A percentile compares a stretch with the other conserved stretches of the same genome.
phyloP scores from a whole-genome alignment of 179 eudicot species.

The Spergularia azorica region DNA sequence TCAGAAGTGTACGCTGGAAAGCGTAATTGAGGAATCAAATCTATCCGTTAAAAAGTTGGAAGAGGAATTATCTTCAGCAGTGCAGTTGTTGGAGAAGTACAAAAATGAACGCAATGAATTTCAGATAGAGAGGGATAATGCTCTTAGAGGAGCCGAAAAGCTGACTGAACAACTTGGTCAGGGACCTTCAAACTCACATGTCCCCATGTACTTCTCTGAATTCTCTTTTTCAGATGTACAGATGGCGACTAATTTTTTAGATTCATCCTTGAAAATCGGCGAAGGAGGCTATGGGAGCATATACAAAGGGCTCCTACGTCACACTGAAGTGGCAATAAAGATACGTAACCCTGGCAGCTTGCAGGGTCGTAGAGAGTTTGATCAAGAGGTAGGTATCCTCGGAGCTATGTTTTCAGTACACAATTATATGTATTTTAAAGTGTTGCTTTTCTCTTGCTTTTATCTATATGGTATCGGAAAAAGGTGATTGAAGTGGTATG shows the following conservation, averaged over 20 bases:
- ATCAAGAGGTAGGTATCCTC: conserved; percentile 66
- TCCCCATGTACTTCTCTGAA: conserved; percentile 46
- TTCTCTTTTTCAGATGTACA: conserved; percentile 58
- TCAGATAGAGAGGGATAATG: conserved; percentile 53
- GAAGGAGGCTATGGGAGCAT: conserved; percentile 79
- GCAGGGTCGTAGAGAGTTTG: conserved; percentile 69
- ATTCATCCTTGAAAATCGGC: conserved; percentile 61
- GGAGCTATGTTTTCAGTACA: not conserved
- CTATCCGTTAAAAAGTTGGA: conserved; percentile 48
- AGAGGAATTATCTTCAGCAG: conserved; percentile 57
- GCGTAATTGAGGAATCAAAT: conserved; percentile 46
- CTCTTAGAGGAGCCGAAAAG: conserved; percentile 44
- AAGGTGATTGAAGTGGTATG: too few species aligned
- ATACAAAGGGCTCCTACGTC: conserved; percentile 60
- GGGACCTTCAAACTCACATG: conserved; percentile 31
- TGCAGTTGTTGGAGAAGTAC: conserved; percentile 46
- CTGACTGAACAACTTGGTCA: conserved; percentile 37
- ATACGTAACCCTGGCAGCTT: conserved; percentile 46
- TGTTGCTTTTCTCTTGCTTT: not conserved
- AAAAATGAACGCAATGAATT: conserved; percentile 59
- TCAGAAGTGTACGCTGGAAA: conserved; percentile 47
- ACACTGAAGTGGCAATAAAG: conserved; percentile 79
- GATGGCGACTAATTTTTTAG: conserved; percentile 59
- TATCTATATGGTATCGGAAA: not conserved
- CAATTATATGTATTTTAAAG: not conserved